These are phyloP conservation scores for Vigna hirtella DNA, from an alignment of 306 rosid genomes.

Conservation along the genomic window DNA sequence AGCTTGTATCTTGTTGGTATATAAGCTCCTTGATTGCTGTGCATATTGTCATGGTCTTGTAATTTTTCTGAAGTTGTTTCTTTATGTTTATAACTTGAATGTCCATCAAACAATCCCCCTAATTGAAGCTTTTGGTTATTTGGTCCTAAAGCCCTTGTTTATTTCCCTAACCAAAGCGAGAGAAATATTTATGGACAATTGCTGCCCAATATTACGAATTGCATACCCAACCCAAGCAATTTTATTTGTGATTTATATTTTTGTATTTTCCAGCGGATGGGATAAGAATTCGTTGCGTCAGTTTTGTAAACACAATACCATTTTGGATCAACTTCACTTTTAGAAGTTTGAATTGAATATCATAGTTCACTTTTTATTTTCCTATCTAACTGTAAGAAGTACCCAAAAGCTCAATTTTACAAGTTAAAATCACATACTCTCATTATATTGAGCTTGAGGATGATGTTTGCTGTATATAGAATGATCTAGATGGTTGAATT, in stretches of 20 bases:
- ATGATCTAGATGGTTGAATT: background rate
- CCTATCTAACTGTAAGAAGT: background rate
- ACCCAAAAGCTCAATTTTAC: background rate
- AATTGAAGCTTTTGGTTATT: background rate
- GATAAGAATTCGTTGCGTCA: background rate
- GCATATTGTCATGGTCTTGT: no score
- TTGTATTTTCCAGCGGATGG: background rate
- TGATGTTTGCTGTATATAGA: constrained; percentile 10
- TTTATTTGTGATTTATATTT: background rate
- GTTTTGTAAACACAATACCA: background rate
- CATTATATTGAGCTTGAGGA: constrained; percentile 8
- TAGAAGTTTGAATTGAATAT: background rate
- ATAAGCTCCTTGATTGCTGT: background rate
- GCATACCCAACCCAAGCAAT: background rate
- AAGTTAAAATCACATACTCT: background rate
- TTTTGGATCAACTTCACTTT: background rate
- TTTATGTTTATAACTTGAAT: background rate
- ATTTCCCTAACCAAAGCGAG: background rate
- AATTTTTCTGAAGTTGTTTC: background rate
- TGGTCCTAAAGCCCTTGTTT: background rate
- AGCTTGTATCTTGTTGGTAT: background rate
- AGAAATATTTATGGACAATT: background rate
- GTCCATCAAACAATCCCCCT: background rate
- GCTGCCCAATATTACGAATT: background rate
- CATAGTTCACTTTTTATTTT: background rate